Evolutionary conservation across 2,329 filamentous ascomycete genomes (phyloP).

Genomic region (Colletotrichum kahawae): DNA sequence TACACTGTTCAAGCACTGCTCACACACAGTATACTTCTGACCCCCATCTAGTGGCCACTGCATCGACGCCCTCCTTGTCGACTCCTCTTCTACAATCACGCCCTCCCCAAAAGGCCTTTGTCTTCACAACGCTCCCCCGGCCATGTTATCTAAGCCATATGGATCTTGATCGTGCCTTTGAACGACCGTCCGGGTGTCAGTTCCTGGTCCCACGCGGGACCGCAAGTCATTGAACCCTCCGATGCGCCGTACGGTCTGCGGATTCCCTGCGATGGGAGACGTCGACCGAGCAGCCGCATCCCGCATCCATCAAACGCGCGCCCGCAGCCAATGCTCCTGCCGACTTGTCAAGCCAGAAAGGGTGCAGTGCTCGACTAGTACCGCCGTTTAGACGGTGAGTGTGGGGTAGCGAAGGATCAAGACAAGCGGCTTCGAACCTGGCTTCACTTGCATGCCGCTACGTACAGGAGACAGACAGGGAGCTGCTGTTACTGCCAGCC

Average conservation of each 20-base stretch:
- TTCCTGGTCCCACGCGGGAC: not conserved
- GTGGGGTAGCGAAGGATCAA: conserved; percentile 9
- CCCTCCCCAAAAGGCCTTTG: not conserved
- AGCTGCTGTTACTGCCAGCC: not conserved
- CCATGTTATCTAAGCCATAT: not conserved
- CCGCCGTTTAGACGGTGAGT: not conserved
- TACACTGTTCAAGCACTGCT: accelerated
- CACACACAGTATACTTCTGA: not conserved
- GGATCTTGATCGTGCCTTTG: not conserved
- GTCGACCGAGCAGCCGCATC: not conserved
- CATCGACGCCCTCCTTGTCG: not conserved
- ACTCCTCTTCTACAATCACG: not conserved
- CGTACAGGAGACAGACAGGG: not conserved
- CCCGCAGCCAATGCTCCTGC: not conserved
- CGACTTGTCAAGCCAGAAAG: not conserved
- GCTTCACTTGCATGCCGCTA: not conserved
- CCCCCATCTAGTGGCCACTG: not conserved
- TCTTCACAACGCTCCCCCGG: not conserved
- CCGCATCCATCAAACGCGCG: not conserved
- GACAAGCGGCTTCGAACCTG: not conserved
- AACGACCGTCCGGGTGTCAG: not conserved
- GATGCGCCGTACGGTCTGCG: not conserved
- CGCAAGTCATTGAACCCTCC: not conserved
- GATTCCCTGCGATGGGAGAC: not conserved
- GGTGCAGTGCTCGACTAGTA: not conserved